Conservation (phyloP, 305 asterid species). For the Petunia hybrid region DNA sequence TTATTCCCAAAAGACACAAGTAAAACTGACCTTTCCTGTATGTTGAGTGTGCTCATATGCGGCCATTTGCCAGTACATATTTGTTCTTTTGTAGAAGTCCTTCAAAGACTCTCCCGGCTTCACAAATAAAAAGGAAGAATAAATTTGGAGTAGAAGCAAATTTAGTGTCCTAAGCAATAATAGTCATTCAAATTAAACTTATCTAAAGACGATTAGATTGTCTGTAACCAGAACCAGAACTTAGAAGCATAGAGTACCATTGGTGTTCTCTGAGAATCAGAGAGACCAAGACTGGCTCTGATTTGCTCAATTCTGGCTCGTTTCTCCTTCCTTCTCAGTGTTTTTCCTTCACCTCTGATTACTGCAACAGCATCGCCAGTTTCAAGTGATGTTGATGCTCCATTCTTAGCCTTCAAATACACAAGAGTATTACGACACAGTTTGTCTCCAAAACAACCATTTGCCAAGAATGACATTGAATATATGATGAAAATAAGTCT, state of each 20-base stretch:
- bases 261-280: conserved; percentile 97
- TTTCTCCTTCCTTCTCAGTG: conserved; percentile 89
- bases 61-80: conserved; percentile 99
- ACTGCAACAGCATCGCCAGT: conserved; percentile 93
- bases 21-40: conserved; percentile 88
- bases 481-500: conserved; percentile 16
- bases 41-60: conserved; percentile 97
- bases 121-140: conserved; percentile 33
- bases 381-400: conserved; percentile 51
- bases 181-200: conserved; percentile 13
- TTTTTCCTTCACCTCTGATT: conserved; percentile 84
- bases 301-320: conserved; percentile 88
- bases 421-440: conserved; percentile 30
- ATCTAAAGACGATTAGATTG: background rate
- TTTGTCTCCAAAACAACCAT: conserved; percentile 12
- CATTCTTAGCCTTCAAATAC: conserved; percentile 52
- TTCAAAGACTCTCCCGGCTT: conserved; percentile 91
- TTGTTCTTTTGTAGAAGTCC: conserved; percentile 93
- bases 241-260: conserved; percentile 51
- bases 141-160: conserved; percentile 28
- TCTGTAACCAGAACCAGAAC: background rate
- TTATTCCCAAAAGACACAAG: conserved; percentile 25
- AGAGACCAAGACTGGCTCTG: conserved; percentile 95
- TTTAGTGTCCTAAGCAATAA: conserved; percentile 8
- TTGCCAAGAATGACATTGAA: background rate